Conservation (phyloP, 805 yeast genomes). For the Candida khao-thaluensis region DNA sequence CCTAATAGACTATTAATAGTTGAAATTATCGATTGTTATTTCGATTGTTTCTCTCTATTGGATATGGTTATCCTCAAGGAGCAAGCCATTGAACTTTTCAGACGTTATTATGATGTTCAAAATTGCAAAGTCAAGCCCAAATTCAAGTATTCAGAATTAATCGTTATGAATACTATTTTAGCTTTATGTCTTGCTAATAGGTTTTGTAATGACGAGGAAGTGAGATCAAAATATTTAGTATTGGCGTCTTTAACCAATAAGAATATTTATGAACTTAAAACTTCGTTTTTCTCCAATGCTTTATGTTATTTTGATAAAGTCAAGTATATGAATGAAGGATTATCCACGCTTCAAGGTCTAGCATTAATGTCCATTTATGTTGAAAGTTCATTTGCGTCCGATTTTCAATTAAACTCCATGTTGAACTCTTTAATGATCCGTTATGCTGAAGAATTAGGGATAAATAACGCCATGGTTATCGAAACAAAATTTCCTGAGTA, state of each 20-base stretch:
- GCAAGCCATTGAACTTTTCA: slow-evolving; percentile 22
- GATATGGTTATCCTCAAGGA: slow-evolving; percentile 15
- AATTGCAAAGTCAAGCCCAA: not conserved
- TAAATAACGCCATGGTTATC: slow-evolving; percentile 19
- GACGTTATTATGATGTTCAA: slow-evolving; percentile 19
- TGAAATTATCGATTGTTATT: slow-evolving; percentile 26
- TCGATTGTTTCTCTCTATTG: slow-evolving; percentile 18
- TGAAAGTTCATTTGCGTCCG: slow-evolving; percentile 23
- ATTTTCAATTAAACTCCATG: slow-evolving; percentile 26
- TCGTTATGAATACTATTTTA: slow-evolving; percentile 30
- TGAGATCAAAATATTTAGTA: slow-evolving; percentile 13
- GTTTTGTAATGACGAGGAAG: slow-evolving; percentile 12
- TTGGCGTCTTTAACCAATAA: slow-evolving; percentile 9
- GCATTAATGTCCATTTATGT: slow-evolving; percentile 44
- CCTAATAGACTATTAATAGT: slow-evolving; percentile 19
- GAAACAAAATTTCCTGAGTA: slow-evolving; percentile 16
- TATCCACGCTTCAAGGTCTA: slow-evolving; percentile 49
- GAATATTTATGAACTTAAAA: slow-evolving; percentile 17
- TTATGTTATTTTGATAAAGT: slow-evolving; percentile 53
- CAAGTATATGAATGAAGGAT: slow-evolving; percentile 47
- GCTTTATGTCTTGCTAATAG: slow-evolving; percentile 23
- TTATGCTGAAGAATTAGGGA: slow-evolving; percentile 31
- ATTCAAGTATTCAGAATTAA: slow-evolving; percentile 28
- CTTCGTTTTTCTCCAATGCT: slow-evolving; percentile 26
- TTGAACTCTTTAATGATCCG: slow-evolving; percentile 26